Conservation (phyloP, 208 protist genomes). For the Crithidia mellificae region DNA sequence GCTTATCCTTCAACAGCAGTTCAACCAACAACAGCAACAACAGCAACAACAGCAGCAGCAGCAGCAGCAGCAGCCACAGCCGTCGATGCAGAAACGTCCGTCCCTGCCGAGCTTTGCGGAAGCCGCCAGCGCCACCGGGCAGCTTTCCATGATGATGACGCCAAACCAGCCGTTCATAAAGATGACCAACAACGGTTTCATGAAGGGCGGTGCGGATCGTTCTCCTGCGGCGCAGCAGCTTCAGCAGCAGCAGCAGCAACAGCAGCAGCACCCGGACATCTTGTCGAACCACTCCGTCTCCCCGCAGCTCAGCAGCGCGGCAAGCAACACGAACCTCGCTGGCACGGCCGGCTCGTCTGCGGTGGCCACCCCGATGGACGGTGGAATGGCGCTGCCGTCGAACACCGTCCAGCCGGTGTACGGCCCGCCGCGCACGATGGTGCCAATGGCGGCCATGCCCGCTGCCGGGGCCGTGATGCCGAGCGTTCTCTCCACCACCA, state of each 20-base stretch:
- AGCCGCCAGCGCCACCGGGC: slow-evolving; percentile 4
- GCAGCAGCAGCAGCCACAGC: slow-evolving; percentile 14
- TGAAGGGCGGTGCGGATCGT: neutral
- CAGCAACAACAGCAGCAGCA: slow-evolving; percentile 7
- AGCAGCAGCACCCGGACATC: slow-evolving; percentile 4
- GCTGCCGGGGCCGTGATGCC: neutral
- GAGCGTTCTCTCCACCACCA: neutral
- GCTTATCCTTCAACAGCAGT: neutral
- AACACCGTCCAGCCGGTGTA: slow-evolving; percentile 5
- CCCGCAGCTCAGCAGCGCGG: slow-evolving; percentile 20
- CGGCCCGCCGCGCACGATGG: neutral
- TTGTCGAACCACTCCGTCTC: slow-evolving; percentile 12
- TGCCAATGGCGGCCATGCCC: slow-evolving; percentile 2
- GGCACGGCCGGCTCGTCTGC: slow-evolving; percentile 8
- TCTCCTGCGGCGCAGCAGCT: slow-evolving; percentile 4
- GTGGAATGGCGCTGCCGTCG: slow-evolving; percentile 2
- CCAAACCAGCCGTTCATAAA: neutral
- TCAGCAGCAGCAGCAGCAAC: neutral
- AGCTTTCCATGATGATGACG: slow-evolving; percentile 11
- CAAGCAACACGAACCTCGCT: slow-evolving; percentile 8
- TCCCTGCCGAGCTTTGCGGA: slow-evolving; percentile 16
- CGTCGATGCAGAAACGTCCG: slow-evolving; percentile 8
- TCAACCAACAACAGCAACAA: neutral
- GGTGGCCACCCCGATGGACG: slow-evolving; percentile 6
- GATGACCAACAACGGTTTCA: neutral